A percentile compares a stretch with the other conserved stretches of the same genome.
Evolutionary conservation across 192 early-diverging fungal species (phyloP).

Genomic region (Geranomyces variabilis): DNA sequence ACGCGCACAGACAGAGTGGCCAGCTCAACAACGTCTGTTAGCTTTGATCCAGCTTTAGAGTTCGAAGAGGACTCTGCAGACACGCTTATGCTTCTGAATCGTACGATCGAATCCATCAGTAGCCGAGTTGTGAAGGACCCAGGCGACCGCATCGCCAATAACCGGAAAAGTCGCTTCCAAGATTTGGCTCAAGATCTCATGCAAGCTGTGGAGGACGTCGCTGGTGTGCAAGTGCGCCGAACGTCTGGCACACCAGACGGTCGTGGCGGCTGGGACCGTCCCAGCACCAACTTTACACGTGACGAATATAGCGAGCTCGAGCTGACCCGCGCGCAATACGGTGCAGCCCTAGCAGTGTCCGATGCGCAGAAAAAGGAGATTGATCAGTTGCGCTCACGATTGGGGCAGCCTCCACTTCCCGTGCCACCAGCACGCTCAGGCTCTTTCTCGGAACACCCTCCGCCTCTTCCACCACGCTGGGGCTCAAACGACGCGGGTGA

Average conservation of each 20-base stretch:
- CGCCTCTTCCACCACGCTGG: slow-evolving; percentile 1
- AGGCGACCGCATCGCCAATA: not conserved
- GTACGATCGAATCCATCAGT: slow-evolving; percentile 14
- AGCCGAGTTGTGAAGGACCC: slow-evolving; percentile 9
- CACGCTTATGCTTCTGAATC: slow-evolving; percentile 27
- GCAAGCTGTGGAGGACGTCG: slow-evolving; percentile 29
- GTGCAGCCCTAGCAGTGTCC: slow-evolving; percentile 12
- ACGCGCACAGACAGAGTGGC: not conserved
- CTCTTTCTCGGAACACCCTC: not conserved
- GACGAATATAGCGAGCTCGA: slow-evolving; percentile 27
- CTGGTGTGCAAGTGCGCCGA: slow-evolving; percentile 23
- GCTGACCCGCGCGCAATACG: slow-evolving; percentile 22
- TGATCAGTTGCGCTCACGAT: slow-evolving; percentile 14
- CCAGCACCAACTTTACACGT: not conserved
- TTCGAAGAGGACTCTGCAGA: slow-evolving; percentile 24
- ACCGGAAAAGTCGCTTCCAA: slow-evolving; percentile 3
- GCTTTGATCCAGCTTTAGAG: slow-evolving; percentile 8
- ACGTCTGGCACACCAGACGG: not conserved
- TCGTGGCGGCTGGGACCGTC: not conserved
- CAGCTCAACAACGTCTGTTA: too few relatives aligned
- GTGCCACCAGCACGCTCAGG: not conserved
- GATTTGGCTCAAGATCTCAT: slow-evolving; percentile 32
- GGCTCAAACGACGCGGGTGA: not conserved
- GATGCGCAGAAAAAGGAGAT: slow-evolving; percentile 38
- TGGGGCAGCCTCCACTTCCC: slow-evolving; percentile 15